Conservation (phyloP, 352 stramenopile species). For the Pythium coloratum region DNA sequence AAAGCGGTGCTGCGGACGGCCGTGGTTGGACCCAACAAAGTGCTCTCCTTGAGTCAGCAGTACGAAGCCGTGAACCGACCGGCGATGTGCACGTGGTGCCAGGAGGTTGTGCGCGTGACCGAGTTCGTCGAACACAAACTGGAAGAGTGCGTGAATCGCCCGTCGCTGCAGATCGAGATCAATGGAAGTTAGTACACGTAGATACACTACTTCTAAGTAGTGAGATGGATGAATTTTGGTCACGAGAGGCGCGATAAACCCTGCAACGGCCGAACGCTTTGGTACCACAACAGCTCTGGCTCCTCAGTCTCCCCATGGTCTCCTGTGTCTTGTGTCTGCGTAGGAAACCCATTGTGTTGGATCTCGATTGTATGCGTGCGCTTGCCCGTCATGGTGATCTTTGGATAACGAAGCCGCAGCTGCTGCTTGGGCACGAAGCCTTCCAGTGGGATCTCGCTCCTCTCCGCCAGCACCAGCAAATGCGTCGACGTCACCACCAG, state of each 20-base stretch:
- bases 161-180: neutral
- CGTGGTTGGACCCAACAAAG: neutral
- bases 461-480: slow-evolving; percentile 47
- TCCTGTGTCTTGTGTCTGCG: neutral
- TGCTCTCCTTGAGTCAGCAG: neutral
- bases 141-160: neutral
- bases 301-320: neutral
- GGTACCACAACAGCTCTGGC: slow-evolving; percentile 19
- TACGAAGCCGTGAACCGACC: neutral
- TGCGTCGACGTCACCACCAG: slow-evolving; percentile 53
- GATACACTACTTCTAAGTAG: no score
- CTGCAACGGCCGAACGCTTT: slow-evolving; percentile 11
- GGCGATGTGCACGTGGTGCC: neutral
- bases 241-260: slow-evolving; percentile 10
- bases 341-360: neutral
- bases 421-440: slow-evolving; percentile 66
- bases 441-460: slow-evolving; percentile 28
- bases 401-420: slow-evolving; percentile 57
- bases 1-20: slow-evolving; percentile 4
- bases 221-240: neutral
- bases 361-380: slow-evolving; percentile 15
- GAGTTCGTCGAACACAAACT: neutral
- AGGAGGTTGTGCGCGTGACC: neutral
- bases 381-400: slow-evolving; percentile 19
- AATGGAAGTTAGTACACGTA: no score